Evolutionary conservation across 202 grass and related monocot genomes (phyloP).

Genomic region (Tripidium arundinaceum): DNA sequence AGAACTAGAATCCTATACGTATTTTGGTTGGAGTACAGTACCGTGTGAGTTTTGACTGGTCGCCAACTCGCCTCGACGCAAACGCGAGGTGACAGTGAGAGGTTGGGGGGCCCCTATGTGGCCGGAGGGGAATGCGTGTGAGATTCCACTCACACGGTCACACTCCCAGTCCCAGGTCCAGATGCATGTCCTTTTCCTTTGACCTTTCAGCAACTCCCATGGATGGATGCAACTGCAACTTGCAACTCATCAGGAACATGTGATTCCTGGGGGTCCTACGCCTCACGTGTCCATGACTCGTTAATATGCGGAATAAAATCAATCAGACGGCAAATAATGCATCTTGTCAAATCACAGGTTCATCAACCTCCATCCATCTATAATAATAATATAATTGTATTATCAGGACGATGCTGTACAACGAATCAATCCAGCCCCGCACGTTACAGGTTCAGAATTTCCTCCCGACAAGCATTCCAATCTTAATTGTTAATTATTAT

Average conservation of each 20-base stretch:
- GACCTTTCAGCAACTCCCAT: conserved; percentile 14
- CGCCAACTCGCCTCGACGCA: background rate
- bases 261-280: background rate
- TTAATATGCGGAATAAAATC: background rate
- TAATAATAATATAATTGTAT: background rate
- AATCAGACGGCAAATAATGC: conserved; percentile 18
- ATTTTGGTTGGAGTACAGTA: background rate
- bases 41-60: background rate
- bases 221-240: background rate
- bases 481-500: too few species aligned
- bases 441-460: background rate
- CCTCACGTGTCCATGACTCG: conserved; percentile 24
- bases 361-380: background rate
- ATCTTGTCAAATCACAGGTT: background rate
- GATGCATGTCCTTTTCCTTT: conserved; percentile 21
- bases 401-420: background rate
- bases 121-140: background rate
- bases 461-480: too few species aligned
- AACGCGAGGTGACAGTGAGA: background rate
- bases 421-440: conserved; percentile 16
- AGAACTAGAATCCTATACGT: background rate
- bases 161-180: too few species aligned
- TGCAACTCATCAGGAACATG: conserved; percentile 16
- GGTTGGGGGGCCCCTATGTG: background rate
- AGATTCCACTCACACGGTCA: background rate